Conservation (phyloP, 2,329 filamentous ascomycete genomes). For the Penicillium sp. region DNA sequence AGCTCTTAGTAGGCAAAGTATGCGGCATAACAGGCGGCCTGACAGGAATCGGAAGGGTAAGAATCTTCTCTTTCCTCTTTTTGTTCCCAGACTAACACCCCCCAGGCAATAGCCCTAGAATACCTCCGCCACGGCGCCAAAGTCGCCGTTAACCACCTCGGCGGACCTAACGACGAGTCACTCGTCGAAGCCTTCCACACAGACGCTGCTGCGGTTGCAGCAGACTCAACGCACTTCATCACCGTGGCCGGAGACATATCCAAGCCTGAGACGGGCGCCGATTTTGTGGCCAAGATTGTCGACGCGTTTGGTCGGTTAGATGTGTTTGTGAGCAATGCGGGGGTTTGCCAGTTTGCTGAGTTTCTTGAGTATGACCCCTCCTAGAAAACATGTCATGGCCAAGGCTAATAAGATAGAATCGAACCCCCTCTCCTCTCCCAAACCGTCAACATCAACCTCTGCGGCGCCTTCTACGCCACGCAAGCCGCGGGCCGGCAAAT, state of each 20-base stretch:
- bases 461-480: slow-evolving; percentile 81
- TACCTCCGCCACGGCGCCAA: slow-evolving; percentile 73
- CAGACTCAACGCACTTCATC: background rate
- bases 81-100: background rate
- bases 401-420: slow-evolving; percentile 52
- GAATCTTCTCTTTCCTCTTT: background rate
- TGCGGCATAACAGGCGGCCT: slow-evolving; percentile 84
- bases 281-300: slow-evolving; percentile 65
- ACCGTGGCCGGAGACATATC: slow-evolving; percentile 70
- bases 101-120: slow-evolving; percentile 68
- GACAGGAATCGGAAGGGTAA: slow-evolving; percentile 72
- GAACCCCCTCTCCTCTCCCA: slow-evolving; percentile 64
- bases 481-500: slow-evolving; percentile 84
- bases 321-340: slow-evolving; percentile 84
- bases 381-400: no score
- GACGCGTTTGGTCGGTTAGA: slow-evolving; percentile 55
- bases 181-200: slow-evolving; percentile 28
- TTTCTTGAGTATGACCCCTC: slow-evolving; percentile 62
- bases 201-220: slow-evolving; percentile 20
- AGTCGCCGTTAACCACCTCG: slow-evolving; percentile 78
- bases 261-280: slow-evolving; percentile 64
- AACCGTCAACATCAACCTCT: slow-evolving; percentile 76
- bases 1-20: slow-evolving; percentile 67
- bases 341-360: slow-evolving; percentile 82
- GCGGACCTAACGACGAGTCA: slow-evolving; percentile 31